Evolutionary conservation across 495 filamentous ascomycete genomes (phyloP).

Genomic region (Neurospora terricola): DNA sequence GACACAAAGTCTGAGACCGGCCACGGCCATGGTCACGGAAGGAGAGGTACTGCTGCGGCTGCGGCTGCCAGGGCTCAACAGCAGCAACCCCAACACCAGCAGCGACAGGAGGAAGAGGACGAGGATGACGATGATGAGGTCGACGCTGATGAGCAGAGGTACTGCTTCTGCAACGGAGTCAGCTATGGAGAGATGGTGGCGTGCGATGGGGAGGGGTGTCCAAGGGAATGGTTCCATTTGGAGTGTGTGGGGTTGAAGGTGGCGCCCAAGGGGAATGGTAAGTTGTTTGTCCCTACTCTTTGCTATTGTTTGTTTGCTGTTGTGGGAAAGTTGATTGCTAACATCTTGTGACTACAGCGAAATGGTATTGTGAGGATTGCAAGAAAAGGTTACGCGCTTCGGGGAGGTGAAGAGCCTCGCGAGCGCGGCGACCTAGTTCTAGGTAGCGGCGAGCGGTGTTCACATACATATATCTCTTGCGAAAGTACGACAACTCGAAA

Average conservation of each 20-base stretch:
- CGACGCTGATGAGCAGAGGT: conserved; percentile 73
- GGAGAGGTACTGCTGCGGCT: background rate
- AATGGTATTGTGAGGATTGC: conserved; percentile 88
- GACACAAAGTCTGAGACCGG: background rate
- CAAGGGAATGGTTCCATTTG: conserved; percentile 93
- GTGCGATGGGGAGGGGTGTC: conserved; percentile 84
- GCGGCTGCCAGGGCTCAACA: background rate
- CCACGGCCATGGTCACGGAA: background rate
- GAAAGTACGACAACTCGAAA: background rate
- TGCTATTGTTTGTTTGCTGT: background rate
- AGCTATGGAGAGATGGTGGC: conserved; percentile 97
- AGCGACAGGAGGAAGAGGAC: conserved; percentile 31
- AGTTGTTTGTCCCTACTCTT: conserved; percentile 25
- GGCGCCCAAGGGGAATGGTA: conserved; percentile 75
- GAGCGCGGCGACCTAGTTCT: background rate
- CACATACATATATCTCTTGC: background rate
- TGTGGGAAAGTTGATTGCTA: too few relatives aligned
- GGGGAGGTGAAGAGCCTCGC: background rate
- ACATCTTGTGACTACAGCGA: conserved; percentile 39
- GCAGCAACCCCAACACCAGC: conserved; percentile 25
- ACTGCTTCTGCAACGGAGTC: conserved; percentile 88
- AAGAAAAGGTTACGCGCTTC: conserved; percentile 50
- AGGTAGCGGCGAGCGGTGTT: background rate
- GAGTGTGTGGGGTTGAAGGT: conserved; percentile 82
- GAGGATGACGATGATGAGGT: conserved; percentile 59